Percentiles rank a stretch among this genome's conserved stretches.
phyloP scores from a whole-genome alignment of 2,329 filamentous ascomycete genomes.

The Fusarium sterilihyphosum region DNA sequence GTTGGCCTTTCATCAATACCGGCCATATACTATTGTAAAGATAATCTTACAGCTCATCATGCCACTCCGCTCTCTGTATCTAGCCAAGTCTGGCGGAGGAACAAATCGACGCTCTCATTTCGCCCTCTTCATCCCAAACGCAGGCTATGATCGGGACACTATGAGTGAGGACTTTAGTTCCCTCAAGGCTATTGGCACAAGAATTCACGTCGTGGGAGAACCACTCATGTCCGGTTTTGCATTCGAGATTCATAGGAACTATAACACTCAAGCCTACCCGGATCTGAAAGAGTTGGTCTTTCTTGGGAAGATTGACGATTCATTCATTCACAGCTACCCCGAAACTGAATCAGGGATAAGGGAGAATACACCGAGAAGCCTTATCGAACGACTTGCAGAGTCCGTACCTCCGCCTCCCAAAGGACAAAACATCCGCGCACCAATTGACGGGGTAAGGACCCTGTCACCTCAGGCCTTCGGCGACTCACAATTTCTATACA shows the following conservation, averaged over 20 bases:
- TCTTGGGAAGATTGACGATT: neutral
- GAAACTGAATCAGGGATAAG: rapidly evolving
- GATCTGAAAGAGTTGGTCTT: neutral
- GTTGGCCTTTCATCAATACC: rapidly evolving
- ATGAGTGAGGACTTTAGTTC: neutral
- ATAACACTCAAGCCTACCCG: rapidly evolving
- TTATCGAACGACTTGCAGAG: rapidly evolving
- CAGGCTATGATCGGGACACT: neutral
- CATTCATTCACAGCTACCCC: rapidly evolving
- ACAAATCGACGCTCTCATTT: neutral
- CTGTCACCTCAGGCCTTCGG: rapidly evolving
- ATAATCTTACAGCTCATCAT: neutral
- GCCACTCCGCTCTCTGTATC: rapidly evolving
- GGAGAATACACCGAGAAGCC: rapidly evolving
- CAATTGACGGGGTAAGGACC: neutral
- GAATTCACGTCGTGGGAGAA: neutral
- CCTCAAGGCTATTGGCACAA: neutral
- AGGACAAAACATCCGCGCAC: neutral
- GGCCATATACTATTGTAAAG: neutral
- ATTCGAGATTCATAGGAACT: neutral
- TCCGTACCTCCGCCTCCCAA: rapidly evolving
- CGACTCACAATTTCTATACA: neutral
- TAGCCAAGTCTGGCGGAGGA: neutral
- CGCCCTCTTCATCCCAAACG: neutral
- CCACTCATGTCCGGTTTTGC: neutral